Base-by-base conservation (phyloP, 768 basidiomycete genomes). In the Termitomyces sp. region DNA sequence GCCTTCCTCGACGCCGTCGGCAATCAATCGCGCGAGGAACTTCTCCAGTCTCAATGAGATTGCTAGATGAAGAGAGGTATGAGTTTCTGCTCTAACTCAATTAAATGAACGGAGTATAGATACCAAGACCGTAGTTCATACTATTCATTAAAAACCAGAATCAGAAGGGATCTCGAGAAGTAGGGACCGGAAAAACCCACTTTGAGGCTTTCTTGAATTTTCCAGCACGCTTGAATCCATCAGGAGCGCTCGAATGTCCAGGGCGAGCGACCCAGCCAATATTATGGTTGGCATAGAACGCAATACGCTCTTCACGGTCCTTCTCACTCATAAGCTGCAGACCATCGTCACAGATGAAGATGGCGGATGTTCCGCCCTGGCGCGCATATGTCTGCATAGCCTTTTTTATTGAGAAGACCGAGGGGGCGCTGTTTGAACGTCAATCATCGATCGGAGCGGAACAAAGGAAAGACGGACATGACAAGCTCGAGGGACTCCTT, bases 151-250 rank as follows among this genome's bases (percentile, higher is more conserved):
- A 10, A 20, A 56, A 18, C 26, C 16, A 16, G 16, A 20, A 35
- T 41, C 16, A 40, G 40, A 44, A 9, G 36, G 16, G 11, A 22
- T 24, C 28, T 35, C 22, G 18, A 28, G 5, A 54, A 46, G 40
- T 45, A 48, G 44, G 57, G n/a, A 35, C 45, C 5, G 22, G 10
- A 49, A n/a, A 9, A 50, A 70, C 73, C 32, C 60, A 76, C 73
- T 81, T 81, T 60, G 73, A 75, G 54, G 89, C 90, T 71, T 94
- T 94, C 77, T 93, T 93, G 81, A 94, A 94, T 54, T 90, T 86
- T 9, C 91, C 92, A 6, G 91, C 90, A 69, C 94, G 90, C 76
- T 94, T 92, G 79, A 95, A 96, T 0, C 92, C 88, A 61, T 89
- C 92, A 22, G 85, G 87, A 67, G 68, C 83, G 67, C 75, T 79